Conservation (phyloP, 306 rosid genomes). For the Cajanus cajan region DNA sequence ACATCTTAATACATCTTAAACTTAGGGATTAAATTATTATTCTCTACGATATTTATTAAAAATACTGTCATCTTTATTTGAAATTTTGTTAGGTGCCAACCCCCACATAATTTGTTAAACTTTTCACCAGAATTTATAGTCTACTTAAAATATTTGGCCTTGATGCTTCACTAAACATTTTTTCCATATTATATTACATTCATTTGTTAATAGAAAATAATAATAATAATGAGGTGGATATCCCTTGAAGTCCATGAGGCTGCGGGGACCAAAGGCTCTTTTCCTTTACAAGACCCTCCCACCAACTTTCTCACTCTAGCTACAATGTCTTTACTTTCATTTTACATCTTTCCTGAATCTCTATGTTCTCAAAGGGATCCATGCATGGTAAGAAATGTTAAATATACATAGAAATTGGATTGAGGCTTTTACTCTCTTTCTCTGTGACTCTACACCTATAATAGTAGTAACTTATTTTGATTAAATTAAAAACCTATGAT, state of each 20-base stretch:
- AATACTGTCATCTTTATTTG: too few species aligned
- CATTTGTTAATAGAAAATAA: neutral
- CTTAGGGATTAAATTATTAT: too few species aligned
- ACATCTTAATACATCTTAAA: too few species aligned
- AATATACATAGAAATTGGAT: neutral
- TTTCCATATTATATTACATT: slow-evolving; percentile 33
- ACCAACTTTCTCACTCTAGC: slow-evolving; percentile 41
- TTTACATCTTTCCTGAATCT: slow-evolving; percentile 53
- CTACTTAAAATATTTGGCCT: too few species aligned
- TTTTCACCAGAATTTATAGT: too few species aligned
- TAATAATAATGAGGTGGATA: slow-evolving; percentile 28
- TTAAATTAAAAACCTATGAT: neutral
- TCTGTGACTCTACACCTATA: neutral
- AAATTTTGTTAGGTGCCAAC: too few species aligned
- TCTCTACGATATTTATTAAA: too few species aligned
- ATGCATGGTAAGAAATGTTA: slow-evolving; percentile 25
- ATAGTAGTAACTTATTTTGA: neutral
- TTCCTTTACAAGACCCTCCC: slow-evolving; percentile 28
- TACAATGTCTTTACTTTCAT: slow-evolving; percentile 63
- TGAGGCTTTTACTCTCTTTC: neutral
- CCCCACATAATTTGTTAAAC: too few species aligned
- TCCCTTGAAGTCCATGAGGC: slow-evolving; percentile 46
- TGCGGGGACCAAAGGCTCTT: slow-evolving; percentile 39
- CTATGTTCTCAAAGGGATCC: slow-evolving; percentile 19
- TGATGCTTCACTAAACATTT: neutral